These are phyloP conservation scores for Mesotaenium endlicherianum DNA, from an alignment of 139 green algal species.

Conservation along the genomic window DNA sequence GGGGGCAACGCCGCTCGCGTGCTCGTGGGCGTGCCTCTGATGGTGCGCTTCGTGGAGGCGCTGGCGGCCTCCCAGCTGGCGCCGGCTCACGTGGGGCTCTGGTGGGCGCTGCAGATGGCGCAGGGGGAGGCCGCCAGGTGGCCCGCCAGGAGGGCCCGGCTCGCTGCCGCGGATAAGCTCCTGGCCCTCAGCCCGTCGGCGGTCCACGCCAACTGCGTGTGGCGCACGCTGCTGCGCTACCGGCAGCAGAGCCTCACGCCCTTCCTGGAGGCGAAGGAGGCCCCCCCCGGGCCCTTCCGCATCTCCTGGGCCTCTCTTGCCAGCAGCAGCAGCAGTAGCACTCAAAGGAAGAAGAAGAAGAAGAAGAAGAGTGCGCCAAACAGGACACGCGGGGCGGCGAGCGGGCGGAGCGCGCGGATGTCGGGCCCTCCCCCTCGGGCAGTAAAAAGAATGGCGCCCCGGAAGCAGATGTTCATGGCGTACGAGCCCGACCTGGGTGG, in stretches of 20 bases:
- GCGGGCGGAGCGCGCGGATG: neutral
- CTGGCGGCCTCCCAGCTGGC: neutral
- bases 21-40: too few relatives aligned
- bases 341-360: neutral
- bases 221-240: neutral
- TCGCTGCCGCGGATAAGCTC: neutral
- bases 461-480: neutral
- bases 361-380: too few relatives aligned
- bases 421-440: too few relatives aligned
- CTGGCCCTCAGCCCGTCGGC: neutral
- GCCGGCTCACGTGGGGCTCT: neutral
- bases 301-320: too few relatives aligned
- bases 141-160: neutral
- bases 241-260: neutral
- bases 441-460: too few relatives aligned
- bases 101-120: neutral
- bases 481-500: neutral
- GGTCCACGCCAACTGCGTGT: neutral
- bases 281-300: too few relatives aligned
- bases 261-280: too few relatives aligned
- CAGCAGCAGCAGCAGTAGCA: neutral
- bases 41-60: neutral
- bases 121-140: neutral
- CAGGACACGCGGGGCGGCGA: neutral
- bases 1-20: too few relatives aligned